phyloP scores from a whole-genome alignment of 2,329 filamentous ascomycete species.

The Triangularia setosa region DNA sequence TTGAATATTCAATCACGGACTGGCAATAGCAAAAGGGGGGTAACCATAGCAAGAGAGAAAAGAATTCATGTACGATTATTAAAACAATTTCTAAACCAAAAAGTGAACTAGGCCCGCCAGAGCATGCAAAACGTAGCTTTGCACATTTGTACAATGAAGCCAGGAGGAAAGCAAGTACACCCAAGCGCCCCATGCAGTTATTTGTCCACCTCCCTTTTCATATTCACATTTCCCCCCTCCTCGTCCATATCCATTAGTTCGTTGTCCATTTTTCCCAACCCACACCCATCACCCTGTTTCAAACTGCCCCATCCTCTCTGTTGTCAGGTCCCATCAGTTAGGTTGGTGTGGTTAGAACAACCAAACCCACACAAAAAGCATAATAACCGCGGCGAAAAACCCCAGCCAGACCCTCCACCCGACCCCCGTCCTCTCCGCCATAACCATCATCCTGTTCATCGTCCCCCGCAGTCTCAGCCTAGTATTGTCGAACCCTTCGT shows the following conservation, averaged over 20 bases:
- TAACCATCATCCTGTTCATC: conserved; percentile 94
- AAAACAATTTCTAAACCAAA: not conserved
- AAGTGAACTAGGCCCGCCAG: not conserved
- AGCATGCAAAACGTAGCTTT: not conserved
- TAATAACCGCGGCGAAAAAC: conserved; percentile 79
- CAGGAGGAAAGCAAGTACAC: not conserved
- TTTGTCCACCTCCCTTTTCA: not conserved
- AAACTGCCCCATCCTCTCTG: not conserved
- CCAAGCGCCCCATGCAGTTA: not conserved
- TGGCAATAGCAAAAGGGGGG: not conserved
- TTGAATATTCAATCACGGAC: not conserved
- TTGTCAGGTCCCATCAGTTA: not conserved
- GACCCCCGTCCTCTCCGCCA: conserved; percentile 92
- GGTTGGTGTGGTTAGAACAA: conserved; percentile 54
- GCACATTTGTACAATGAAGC: not conserved
- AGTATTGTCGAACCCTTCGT: conserved; percentile 86
- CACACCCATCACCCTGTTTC: not conserved
- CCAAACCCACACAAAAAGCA: conserved; percentile 92
- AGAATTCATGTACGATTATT: not conserved
- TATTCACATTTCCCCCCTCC: not conserved
- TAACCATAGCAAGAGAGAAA: not conserved
- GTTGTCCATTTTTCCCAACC: not conserved
- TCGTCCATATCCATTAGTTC: not conserved
- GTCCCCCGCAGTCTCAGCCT: conserved; percentile 77
- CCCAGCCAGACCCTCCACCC: conserved; percentile 91